Evolutionary conservation across 208 protist species (phyloP), one percentile per base, ranked within the genome.

Genomic region (Trypanosoma brucei): DNA sequence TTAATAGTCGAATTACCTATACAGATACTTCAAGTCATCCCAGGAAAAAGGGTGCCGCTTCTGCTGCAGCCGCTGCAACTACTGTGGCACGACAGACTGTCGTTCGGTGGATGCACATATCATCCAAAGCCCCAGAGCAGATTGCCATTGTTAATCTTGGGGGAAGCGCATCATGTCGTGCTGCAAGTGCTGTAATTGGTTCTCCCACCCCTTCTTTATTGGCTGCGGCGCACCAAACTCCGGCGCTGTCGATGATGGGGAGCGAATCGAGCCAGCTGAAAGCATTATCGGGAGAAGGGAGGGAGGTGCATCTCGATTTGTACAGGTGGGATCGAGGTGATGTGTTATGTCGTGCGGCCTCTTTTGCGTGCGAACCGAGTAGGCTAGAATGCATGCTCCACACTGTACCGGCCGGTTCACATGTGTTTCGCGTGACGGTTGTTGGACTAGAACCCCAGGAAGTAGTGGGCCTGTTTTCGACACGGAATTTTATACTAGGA

Each of bases 311-410:
- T 33, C 44, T 90, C 14, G 72, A 84, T 22, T 72, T 87, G 61
- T 88, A 87, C 62, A 69, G 72, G 22, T 91, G 79, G 78, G 73
- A 89, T 54, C 69, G 78, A n/a, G 75, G 72, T 31, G 84, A 92
- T 57, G 72, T 78, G 8, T 78, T 92, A 22, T 83, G 75, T 44
- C 61, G 71, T 45, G 61, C 73, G n/a, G 39, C 69, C 7, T 57
- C 59, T 3, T 52, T 84, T 56, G 2, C 34, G 1, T 93, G 86
- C 74, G 62, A 79, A 39, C 58, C 69, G 5, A 83, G 76, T 5
- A 75, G 78, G 49, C 22, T 76, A 38, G 59, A 55, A 14, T 83
- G 73, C 30, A 68, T 75, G 1, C 45, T 82, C 2, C 45, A 89
- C 44, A 45, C 42, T 6, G 45, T 93, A 7, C 65, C 59, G 2